Evolutionary conservation across 768 basidiomycete genomes (phyloP).

Genomic region (Tremella fuciformis): DNA sequence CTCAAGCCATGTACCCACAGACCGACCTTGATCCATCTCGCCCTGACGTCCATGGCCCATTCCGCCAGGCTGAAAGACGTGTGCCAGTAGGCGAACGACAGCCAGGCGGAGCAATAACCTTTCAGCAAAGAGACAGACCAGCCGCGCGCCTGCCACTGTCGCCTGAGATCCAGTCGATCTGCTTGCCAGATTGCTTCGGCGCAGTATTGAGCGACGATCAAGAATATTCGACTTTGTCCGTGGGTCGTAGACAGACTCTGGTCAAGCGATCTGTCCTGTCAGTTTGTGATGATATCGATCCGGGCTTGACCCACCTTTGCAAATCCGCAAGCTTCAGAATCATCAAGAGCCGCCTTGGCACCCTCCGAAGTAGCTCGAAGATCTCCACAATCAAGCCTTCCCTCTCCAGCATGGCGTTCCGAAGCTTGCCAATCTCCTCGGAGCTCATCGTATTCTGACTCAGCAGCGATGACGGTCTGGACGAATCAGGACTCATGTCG

Average conservation of each 20-base stretch:
- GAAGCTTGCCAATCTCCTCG: constrained; percentile 75
- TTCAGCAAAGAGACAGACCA: constrained; percentile 24
- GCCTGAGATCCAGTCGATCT: constrained; percentile 22
- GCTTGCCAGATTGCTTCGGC: constrained; percentile 51
- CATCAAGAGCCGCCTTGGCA: constrained; percentile 65
- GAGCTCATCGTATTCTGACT: constrained; percentile 54
- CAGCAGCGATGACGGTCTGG: constrained; percentile 33
- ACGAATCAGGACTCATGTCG: constrained; percentile 17
- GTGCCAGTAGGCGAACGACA: constrained; percentile 37
- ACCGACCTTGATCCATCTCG: constrained; percentile 36
- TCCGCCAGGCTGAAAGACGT: constrained; percentile 42
- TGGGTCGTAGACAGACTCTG: constrained; percentile 79
- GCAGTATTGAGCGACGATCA: constrained; percentile 88
- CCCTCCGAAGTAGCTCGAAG: constrained; percentile 77
- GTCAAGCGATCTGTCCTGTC: constrained; percentile 67
- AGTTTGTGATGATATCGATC: constrained; percentile 10
- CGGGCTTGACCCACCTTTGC: constrained; percentile 58
- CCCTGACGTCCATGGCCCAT: constrained; percentile 44
- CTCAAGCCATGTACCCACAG: constrained; percentile 45
- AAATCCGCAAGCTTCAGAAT: constrained; percentile 67
- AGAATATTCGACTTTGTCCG: constrained; percentile 73
- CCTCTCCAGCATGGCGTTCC: constrained; percentile 73
- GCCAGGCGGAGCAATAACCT: constrained; percentile 16
- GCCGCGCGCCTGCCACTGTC: constrained; percentile 17
- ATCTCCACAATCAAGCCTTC: constrained; percentile 82